A percentile compares a stretch with the other conserved stretches of the same genome.
Evolutionary conservation across 116 monocot genomes (phyloP).

Genomic region (Phalaenopsis hybrid): DNA sequence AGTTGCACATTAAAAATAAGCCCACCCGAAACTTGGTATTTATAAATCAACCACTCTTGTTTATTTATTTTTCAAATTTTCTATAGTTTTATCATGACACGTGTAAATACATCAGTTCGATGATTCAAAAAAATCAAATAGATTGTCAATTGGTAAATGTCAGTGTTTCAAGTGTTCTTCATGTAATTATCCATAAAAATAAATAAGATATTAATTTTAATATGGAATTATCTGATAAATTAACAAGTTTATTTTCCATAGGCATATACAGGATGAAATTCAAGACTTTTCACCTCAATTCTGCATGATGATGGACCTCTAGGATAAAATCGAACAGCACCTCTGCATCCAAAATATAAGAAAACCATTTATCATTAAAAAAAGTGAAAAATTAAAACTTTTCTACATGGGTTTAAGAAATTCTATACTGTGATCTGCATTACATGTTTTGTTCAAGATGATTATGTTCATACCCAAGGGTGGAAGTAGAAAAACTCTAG

Average conservation of each 20-base stretch:
- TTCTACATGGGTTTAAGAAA: neutral
- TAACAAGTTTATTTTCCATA: neutral
- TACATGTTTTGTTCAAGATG: neutral
- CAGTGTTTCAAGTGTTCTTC: no score
- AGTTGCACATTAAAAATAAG: neutral
- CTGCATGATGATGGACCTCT: slow-evolving; percentile 72
- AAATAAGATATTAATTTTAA: neutral
- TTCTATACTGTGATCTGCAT: neutral
- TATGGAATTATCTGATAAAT: neutral
- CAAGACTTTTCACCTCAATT: slow-evolving; percentile 54
- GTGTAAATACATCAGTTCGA: no score
- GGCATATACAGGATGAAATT: neutral
- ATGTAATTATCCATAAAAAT: no score
- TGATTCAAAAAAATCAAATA: no score
- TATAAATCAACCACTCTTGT: no score
- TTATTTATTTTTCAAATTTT: no score
- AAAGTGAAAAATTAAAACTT: neutral
- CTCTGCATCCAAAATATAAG: slow-evolving; percentile 35
- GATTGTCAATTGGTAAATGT: no score
- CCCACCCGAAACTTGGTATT: no score
- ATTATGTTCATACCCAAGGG: no score
- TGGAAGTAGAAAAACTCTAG: no score
- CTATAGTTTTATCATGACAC: no score
- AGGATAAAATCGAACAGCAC: slow-evolving; percentile 80
- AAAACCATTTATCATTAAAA: neutral